Percentiles rank a stretch among this genome's conserved stretches.
phyloP scores from a whole-genome alignment of 768 basidiomycete genomes.

The Mycena rebaudengoi region DNA sequence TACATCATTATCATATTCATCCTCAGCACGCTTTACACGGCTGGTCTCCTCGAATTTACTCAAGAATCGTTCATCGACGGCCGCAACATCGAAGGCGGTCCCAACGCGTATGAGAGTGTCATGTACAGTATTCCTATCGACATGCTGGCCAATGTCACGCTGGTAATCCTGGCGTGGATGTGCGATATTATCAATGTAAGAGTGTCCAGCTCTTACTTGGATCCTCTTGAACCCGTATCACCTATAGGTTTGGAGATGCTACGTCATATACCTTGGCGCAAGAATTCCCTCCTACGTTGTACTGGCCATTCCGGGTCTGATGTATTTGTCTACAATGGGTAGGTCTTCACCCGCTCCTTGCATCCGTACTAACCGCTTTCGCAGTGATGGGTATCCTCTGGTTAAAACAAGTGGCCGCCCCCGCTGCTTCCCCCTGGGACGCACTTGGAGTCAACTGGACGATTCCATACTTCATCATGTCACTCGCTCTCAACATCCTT shows the following conservation, averaged over 20 bases:
- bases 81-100: slow-evolving; percentile 42
- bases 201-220: neutral
- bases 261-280: slow-evolving; percentile 21
- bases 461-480: slow-evolving; percentile 22
- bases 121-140: slow-evolving; percentile 29
- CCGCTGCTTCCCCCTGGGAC: slow-evolving; percentile 14
- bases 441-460: slow-evolving; percentile 21
- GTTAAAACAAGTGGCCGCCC: slow-evolving; percentile 25
- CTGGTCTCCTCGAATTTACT: slow-evolving; percentile 23
- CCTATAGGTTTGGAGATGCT: slow-evolving; percentile 27
- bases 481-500: slow-evolving; percentile 29
- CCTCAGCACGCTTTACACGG: slow-evolving; percentile 28
- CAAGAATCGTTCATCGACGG: slow-evolving; percentile 41
- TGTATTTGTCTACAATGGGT: slow-evolving; percentile 5
- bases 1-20: slow-evolving; percentile 20
- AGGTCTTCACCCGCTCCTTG: neutral
- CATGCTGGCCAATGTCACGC: slow-evolving; percentile 25
- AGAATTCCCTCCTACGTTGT: neutral
- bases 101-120: slow-evolving; percentile 30
- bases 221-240: neutral
- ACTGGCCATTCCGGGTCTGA: neutral
- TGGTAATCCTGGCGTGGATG: slow-evolving; percentile 28
- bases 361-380: neutral
- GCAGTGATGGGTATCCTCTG: slow-evolving; percentile 23
- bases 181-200: slow-evolving; percentile 31